Conservation (phyloP, 1,284 basidiomycete genomes). For the Thecaphora thlaspeos region DNA sequence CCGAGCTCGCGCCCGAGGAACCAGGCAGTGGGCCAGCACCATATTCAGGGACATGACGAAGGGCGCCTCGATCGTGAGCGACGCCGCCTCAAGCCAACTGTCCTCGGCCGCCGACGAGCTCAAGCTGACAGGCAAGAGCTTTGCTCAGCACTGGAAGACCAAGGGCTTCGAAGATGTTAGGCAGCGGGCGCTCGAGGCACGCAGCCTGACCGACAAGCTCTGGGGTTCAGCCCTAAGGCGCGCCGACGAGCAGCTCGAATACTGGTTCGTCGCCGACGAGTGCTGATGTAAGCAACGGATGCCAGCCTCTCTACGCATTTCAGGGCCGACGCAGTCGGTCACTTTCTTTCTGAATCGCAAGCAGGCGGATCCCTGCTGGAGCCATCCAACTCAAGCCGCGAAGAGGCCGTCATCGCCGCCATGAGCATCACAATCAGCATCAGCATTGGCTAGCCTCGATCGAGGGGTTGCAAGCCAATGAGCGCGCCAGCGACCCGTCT, state of each 20-base stretch:
- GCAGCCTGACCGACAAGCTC: neutral
- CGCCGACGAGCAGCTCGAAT: conserved; percentile 2
- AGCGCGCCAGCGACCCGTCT: too few species aligned
- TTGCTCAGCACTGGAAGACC: neutral
- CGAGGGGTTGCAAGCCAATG: too few species aligned
- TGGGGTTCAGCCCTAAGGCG: neutral
- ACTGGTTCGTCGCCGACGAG: conserved; percentile 2
- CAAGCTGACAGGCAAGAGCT: neutral
- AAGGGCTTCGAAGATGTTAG: neutral
- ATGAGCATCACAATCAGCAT: too few species aligned
- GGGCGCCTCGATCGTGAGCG: neutral
- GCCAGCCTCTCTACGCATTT: too few species aligned
- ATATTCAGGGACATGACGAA: neutral
- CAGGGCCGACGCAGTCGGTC: too few species aligned
- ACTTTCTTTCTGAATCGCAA: too few species aligned
- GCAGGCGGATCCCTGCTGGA: too few species aligned
- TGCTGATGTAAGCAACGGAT: too few species aligned
- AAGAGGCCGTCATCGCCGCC: too few species aligned
- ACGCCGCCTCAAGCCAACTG: neutral
- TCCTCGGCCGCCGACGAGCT: neutral
- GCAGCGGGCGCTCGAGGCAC: neutral
- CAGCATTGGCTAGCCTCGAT: too few species aligned
- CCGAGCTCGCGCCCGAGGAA: neutral
- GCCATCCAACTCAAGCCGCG: too few species aligned
- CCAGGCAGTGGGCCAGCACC: neutral